Base-by-base conservation (phyloP, 768 basidiomycete species). In the Amanita thiersii region DNA sequence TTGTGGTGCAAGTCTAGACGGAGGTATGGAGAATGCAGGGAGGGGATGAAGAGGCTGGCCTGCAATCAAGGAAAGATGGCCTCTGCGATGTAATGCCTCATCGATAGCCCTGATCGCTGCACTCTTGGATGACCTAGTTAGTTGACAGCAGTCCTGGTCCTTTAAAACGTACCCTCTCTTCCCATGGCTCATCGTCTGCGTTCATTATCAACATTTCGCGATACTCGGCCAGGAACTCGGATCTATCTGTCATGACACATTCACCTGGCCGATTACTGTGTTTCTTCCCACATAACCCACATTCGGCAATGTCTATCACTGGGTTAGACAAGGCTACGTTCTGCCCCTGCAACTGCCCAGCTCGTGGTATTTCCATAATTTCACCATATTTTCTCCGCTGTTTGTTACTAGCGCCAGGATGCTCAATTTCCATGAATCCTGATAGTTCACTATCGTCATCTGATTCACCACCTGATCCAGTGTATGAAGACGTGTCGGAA, bases 71-170 rank as follows among this genome's bases (percentile, higher is more conserved):
- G 69, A 54, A 1, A 72, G 55, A 30, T 79, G 67, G 2, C 81
- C 80, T 11, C 81, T 73, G 39, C 60, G 48, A 44, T 67, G 52
- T 10, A 90, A 63, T 2, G 75, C 68, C 44, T 77, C 66, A 44
- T 90, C 87, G 47, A 90, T 87, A 4, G 76, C 75, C 19, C 61
- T 58, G 37, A 90, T 73, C 9, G 87, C 86, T 32, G 70, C 74
- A 49, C 59, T 65, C 85, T 86, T 53, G 37, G 46, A 28, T 37
- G 34, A 35, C 28, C 37, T 39, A 50, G 35, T 41, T 37, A 19
- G 37, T 40, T 45, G 36, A 28, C 44, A 5, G 1, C 30, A 15
- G 15, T 3, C 19, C 31, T 25, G n/a, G 36, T 25, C 28, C 50
- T 31, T 6, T 28, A 43, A 2, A 18, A 61, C 64, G 50, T 58